phyloP scores from a whole-genome alignment of 192 early-diverging fungal genomes.

The Coemansia sp. region DNA sequence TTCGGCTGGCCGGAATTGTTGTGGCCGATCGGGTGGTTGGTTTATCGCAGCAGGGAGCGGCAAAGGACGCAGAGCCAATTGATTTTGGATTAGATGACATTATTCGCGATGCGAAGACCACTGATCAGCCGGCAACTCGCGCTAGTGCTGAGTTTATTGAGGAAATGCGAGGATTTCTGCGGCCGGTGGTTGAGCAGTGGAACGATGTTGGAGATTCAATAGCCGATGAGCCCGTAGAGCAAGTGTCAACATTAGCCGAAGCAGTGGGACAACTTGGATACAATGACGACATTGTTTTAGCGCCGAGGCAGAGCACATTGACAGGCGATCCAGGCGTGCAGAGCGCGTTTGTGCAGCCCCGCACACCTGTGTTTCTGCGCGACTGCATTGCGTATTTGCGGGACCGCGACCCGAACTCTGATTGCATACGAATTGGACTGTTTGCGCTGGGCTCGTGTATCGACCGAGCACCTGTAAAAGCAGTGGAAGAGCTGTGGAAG shows the following conservation, averaged over 20 bases:
- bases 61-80: conserved; percentile 3
- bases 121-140: conserved; percentile 2
- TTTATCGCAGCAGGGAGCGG: background rate
- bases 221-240: background rate
- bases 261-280: conserved; percentile 17
- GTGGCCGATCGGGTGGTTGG: conserved; percentile 33
- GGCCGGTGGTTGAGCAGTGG: conserved; percentile 24
- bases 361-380: conserved; percentile 38
- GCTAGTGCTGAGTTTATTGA: conserved; percentile 42
- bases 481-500: conserved; percentile 36
- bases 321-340: conserved; percentile 15
- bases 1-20: conserved; percentile 36
- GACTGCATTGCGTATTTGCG: conserved; percentile 43
- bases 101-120: conserved; percentile 23
- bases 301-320: conserved; percentile 32
- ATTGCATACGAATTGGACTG: conserved; percentile 25
- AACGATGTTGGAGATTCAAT: background rate
- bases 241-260: conserved; percentile 1
- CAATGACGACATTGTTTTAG: conserved; percentile 22
- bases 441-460: conserved; percentile 36
- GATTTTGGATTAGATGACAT: conserved; percentile 52
- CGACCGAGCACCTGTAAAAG: conserved; percentile 24
- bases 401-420: conserved; percentile 10
- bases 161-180: conserved; percentile 21
- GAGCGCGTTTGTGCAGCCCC: conserved; percentile 38